Conservation (phyloP, 257 asterid species). For the Agastache rugosa region DNA sequence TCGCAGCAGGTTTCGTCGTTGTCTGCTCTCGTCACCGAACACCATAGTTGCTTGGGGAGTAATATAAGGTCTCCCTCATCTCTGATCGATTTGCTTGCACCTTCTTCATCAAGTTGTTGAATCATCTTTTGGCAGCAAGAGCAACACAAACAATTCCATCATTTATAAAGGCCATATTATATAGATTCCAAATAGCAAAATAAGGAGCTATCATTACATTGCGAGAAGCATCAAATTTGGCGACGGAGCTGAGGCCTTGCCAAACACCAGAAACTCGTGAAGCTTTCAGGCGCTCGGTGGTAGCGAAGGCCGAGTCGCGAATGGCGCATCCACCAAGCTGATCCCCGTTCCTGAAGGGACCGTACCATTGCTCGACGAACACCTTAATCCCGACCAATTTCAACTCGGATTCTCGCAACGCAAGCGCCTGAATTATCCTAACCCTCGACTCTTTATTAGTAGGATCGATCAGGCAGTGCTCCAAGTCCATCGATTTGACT, state of each 20-base stretch:
- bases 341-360: conserved; percentile 93
- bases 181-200: background rate
- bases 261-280: conserved; percentile 61
- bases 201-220: conserved; percentile 34
- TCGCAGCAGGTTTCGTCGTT: conserved; percentile 56
- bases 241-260: conserved; percentile 53
- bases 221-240: conserved; percentile 45
- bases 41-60: conserved; percentile 89
- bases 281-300: conserved; percentile 61
- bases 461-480: conserved; percentile 84
- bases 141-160: conserved; percentile 31
- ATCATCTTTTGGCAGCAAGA: conserved; percentile 36
- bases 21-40: conserved; percentile 47
- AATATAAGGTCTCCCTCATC: conserved; percentile 51
- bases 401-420: conserved; percentile 33
- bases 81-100: conserved; percentile 48
- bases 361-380: conserved; percentile 92
- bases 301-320: conserved; percentile 90
- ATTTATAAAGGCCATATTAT: background rate
- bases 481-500: conserved; percentile 53
- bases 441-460: conserved; percentile 61
- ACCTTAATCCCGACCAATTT: conserved; percentile 53
- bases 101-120: conserved; percentile 51
- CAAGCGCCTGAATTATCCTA: conserved; percentile 61
- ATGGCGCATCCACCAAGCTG: conserved; percentile 94